Base-by-base conservation (phyloP, 2,329 filamentous ascomycete species). In the Fonsecaea erecta region DNA sequence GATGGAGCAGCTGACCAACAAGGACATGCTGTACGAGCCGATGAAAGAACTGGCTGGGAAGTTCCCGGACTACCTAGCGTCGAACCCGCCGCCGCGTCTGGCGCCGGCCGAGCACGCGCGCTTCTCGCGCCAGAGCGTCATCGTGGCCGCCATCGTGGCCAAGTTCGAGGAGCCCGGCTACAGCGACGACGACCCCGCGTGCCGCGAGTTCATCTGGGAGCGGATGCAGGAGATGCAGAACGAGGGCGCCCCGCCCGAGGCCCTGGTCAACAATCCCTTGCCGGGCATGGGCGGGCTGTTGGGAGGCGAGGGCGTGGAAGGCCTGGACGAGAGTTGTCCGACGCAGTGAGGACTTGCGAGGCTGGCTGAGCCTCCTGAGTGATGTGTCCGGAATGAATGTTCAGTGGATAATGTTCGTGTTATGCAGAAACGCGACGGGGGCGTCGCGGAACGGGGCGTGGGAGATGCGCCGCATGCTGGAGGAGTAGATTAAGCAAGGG, bases 161-260 rank as follows among this genome's bases (percentile, higher is more conserved):
- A 92, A 92, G 75, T 99, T 99, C 74, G 93, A 99, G 77, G 86
- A 90, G 76, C 83, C 85, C 61, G 86, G 84, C 0, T 99, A 96
- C 76, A 86, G 86, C 53, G 95, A 99, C 80, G 86, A 90, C 12
- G 94, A 96, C 75, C 80, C 90, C 14, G 84, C 86, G 52, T 92
- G 96, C 78, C 84, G 93, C 68, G 92, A 96, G 75, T 97, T 93
- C 77, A 95, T 99, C 73, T 94, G 97, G 70, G 93, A 97, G 74
- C 89, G 90, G 76, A 99, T 99, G 95, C 94, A 98, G 78, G 94
- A 97, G 94, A 99, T 99, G 95, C 95, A 99, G 93, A 89, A 89
- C 58, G 90, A 90, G 67, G 95, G 95, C 9, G 93, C 91, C 21
- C 95, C 95, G 52, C 95, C 95, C 0, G 85, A 91, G 40, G 95